Evolutionary conservation across 345 rosid genomes (phyloP), one percentile per base, ranked within the genome.

Genomic region (Syzygium jambos): DNA sequence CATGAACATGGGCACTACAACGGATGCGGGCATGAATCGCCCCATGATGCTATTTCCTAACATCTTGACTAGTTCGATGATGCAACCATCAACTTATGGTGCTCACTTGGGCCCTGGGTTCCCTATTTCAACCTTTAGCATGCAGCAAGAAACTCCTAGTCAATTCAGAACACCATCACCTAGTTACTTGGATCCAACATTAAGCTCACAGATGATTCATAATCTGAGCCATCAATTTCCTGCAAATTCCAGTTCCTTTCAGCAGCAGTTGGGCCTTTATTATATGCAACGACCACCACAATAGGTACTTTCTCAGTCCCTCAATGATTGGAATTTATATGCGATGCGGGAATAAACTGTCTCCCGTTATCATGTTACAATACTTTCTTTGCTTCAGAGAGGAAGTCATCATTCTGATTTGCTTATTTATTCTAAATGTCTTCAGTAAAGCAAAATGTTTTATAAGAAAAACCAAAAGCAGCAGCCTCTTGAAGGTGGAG

Each of bases 1-100:
- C 86, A 89, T 88, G 91, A 90, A 87, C 12, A 87, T 91, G 93
- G 94, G 91, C 46, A 91, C 49, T 38, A 49, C 49, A 5, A 73
- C 14, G 23, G 21, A 38, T 3, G 4, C 91, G 86, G 93, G 93
- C 84, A 89, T 91, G 91, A 91, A 46, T 61, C 86, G 92, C 30
- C 93, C 90, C 38, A 90, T 95, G 93, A 91, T 91, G 93, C 93
- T 95, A 85, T 94, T 92, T 90, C 95, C 93, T 43, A 94, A 92
- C 87, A 92, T 93, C 90, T 84, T 92, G 86, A 89, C 95, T 9
- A 85, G 94, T 89, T 90, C 80, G 4, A 41, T 73, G 80, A 73
- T 73, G 80, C 80, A 73, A 73, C 27, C 12, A 0, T 73, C 80
- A 73, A 23, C 80, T 73, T 34, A 73, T 38, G 80, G 80, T 73